These are phyloP conservation scores for Bipolaris bicolor DNA, from an alignment of 2,329 filamentous ascomycete species.

Conservation along the genomic window DNA sequence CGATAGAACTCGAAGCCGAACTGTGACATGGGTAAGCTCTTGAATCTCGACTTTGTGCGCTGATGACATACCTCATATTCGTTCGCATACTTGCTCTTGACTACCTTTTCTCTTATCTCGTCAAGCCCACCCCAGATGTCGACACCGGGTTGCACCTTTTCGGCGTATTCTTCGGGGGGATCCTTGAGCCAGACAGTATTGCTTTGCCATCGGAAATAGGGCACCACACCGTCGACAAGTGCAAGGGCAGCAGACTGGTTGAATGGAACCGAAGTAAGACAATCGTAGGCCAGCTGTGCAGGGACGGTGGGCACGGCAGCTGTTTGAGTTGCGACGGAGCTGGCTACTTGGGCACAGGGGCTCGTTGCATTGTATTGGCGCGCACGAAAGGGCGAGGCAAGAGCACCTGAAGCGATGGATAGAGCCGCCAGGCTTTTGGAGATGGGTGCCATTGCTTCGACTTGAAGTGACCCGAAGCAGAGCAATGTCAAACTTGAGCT, in stretches of 20 bases:
- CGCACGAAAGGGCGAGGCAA: conserved; percentile 36
- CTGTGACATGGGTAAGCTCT: conserved; percentile 22
- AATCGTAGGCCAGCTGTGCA: conserved; percentile 54
- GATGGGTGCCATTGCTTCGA: conserved; percentile 35
- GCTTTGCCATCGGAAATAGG: conserved; percentile 56
- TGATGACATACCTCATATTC: conserved; percentile 47
- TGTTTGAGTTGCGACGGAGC: conserved; percentile 35
- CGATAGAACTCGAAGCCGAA: conserved; percentile 43
- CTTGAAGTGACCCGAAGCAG: background rate
- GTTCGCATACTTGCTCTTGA: conserved; percentile 46
- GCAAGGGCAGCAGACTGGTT: conserved; percentile 51
- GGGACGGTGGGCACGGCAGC: conserved; percentile 48
- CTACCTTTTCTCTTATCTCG: conserved; percentile 48
- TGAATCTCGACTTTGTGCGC: background rate
- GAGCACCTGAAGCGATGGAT: conserved; percentile 35
- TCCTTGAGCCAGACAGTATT: conserved; percentile 54
- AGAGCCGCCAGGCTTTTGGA: conserved; percentile 28
- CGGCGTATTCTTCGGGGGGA: conserved; percentile 54
- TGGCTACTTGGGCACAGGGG: conserved; percentile 43
- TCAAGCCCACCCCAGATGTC: conserved; percentile 51
- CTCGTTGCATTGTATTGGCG: conserved; percentile 36
- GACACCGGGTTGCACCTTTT: conserved; percentile 53
- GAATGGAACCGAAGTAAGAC: conserved; percentile 54
- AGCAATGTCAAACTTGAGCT: background rate
- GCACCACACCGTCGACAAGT: conserved; percentile 52